These are phyloP conservation scores for Yarrowia yakushimensis DNA, from an alignment of 805 yeast genomes.

Conservation along the genomic window DNA sequence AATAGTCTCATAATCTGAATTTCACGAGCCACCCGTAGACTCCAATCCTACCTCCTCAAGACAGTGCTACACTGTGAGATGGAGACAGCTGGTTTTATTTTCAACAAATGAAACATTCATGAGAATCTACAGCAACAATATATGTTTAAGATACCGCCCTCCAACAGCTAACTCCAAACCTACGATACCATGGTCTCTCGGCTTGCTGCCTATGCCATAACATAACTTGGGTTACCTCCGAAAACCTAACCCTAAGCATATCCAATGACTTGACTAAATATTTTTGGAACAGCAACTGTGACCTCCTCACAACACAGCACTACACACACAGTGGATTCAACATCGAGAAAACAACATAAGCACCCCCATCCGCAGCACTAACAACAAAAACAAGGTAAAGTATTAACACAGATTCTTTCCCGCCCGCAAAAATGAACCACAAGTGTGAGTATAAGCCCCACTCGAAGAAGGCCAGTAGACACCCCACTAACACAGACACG, in stretches of 20 bases:
- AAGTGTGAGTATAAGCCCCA: constrained; percentile 3
- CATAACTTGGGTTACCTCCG: too few relatives aligned
- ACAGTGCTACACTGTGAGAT: too few relatives aligned
- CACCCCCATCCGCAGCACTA: neutral
- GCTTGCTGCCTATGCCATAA: neutral
- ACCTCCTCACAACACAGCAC: neutral
- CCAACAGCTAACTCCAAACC: too few relatives aligned
- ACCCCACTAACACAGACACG: constrained; percentile 1
- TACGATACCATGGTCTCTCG: too few relatives aligned
- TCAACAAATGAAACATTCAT: too few relatives aligned
- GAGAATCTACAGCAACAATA: too few relatives aligned
- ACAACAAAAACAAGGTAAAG: constrained; percentile 12
- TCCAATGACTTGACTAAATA: neutral
- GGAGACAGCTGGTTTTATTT: too few relatives aligned
- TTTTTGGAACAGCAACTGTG: neutral
- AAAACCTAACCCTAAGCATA: neutral
- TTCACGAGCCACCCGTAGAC: too few relatives aligned
- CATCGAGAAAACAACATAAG: neutral
- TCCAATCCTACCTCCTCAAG: too few relatives aligned
- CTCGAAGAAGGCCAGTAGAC: neutral
- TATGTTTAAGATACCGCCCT: too few relatives aligned
- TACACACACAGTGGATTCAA: too few relatives aligned
- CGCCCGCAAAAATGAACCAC: neutral
- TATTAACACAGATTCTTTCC: constrained; percentile 17
- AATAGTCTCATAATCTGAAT: too few relatives aligned